Percentiles rank a stretch among this genome's conserved stretches.
Conservation (phyloP, 495 filamentous ascomycete genomes). For the Collariella sp. region DNA sequence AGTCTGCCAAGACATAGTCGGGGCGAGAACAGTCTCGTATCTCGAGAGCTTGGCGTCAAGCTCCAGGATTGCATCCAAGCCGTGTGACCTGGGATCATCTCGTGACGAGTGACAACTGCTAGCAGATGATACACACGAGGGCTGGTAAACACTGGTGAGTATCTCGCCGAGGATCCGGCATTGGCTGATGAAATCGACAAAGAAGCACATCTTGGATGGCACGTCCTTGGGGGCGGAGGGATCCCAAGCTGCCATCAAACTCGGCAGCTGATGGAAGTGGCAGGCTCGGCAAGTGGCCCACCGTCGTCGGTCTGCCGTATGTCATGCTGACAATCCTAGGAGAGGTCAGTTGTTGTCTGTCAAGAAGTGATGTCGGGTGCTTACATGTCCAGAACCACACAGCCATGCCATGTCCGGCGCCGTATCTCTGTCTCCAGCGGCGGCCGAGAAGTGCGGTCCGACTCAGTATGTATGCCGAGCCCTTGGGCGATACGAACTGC, state of each 20-base stretch:
- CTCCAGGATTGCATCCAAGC: constrained; percentile 35
- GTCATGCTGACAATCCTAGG: constrained; percentile 43
- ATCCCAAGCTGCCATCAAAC: constrained; percentile 5
- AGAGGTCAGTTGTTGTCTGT: background rate
- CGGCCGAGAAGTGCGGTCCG: constrained; percentile 16
- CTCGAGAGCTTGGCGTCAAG: constrained; percentile 33
- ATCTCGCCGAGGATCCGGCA: constrained; percentile 39
- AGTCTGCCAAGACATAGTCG: constrained; percentile 32
- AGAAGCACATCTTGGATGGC: constrained; percentile 30
- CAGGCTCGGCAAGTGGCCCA: constrained; percentile 28
- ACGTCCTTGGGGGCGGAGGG: background rate
- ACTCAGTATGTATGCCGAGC: constrained; percentile 38
- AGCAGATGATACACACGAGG: constrained; percentile 25
- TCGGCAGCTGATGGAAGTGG: constrained; percentile 23
- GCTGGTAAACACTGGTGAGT: constrained; percentile 37
- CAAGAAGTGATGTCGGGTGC: background rate
- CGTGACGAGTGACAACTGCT: background rate
- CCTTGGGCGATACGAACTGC: constrained; percentile 42
- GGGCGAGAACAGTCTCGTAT: constrained; percentile 30
- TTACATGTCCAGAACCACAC: constrained; percentile 42
- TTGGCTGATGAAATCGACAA: constrained; percentile 34
- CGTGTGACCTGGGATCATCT: constrained; percentile 16
- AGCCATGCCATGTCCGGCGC: constrained; percentile 43
- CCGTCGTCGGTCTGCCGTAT: constrained; percentile 41
- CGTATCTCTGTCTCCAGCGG: constrained; percentile 36